Evolutionary conservation across 2,329 filamentous ascomycete species (phyloP), one percentile per base, ranked within the genome.

Genomic region (Coniochaeta sp.): DNA sequence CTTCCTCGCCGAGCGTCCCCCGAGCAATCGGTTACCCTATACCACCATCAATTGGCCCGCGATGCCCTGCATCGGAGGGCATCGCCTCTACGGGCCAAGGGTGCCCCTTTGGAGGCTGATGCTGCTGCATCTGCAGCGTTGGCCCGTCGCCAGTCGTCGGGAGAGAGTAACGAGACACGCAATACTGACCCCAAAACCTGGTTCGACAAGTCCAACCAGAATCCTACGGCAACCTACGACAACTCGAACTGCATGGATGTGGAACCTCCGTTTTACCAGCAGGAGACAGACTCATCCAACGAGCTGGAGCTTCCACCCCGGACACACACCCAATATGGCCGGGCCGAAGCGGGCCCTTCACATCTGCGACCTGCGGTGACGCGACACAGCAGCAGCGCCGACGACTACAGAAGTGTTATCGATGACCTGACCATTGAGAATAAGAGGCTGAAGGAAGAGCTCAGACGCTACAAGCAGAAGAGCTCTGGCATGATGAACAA

Each of bases 361-460:
- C 43, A 66, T 0, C 65, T 74, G 0, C 72, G 71, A 8, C 72
- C 73, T 4, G 67, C 68, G 0, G 61, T 70, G 40, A 74, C 75
- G 2, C 47, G 47, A 3, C 82, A 73, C 22, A 83, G 74, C 68
- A 90, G 84, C 68, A 88, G 86, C 58, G 85, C 83, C 31, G 89
- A 90, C 60, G 90, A 93, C 60, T 93, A 86, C 62, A 81, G 91
- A 55, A 89, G 89, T 65, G 90, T 96, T 17, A 96, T 96, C 56
- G 91, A 96, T 67, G 91, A 96, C 69, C 73, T 96, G 61, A 96
- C 91, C 0, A 78, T 96, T 28, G 89, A 92, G 69, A 96, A 95
- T 70, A 90, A 91, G 70, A 87, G 85, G 58, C 72, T 96, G 62
- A 92, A 88, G 74, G 86, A 88, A 65, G 85, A 87, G 67, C 68